Evolutionary conservation across 805 yeast species (phyloP), one percentile per base, ranked within the genome.

Genomic region (Zygotorulaspora chibaensis): DNA sequence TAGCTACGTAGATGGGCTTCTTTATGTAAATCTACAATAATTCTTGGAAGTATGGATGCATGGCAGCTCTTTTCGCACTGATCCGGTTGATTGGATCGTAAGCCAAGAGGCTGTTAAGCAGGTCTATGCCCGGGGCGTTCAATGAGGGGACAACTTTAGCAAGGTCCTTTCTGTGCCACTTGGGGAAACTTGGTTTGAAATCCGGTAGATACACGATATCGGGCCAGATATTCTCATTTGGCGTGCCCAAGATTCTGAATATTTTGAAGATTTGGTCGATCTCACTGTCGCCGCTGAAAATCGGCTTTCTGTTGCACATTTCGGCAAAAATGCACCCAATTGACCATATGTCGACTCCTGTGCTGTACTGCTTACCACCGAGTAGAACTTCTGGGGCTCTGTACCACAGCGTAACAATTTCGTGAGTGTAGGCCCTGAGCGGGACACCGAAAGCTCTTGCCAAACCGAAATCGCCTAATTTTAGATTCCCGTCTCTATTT

Each of bases 381-480:
- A 93, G 75, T 42, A 93, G 72, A 26, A 93, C 98, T 63, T 91
- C 99, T 0, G 99, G 99, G 0, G 98, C 96, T 53, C 99, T 79
- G 68, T 91, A 91, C 99, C 99, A 93, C 52, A 93, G 72, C 0
- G 99, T 93, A 37, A 93, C 99, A 43, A 93, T 98, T 66, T 93
- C 99, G 67, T 91, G 93, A 16, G 96, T 87, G 62, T 90, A 93
- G 0, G 99, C 93, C 69, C 95, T 89, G 51, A 93, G 91, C 2
- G 99, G 99, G 43, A 93, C 95, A 13, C 99, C 99, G 69, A 87
- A 93, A 3, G 99, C 99, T 53, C 99, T 75, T 0, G 98, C 98
- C 47, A 93, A 76, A 30, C 99, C 99, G 65, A 93, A 93, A 71
- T 93, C 99, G 31, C 96, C 99, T 52, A 93, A 72, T 64, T 93